Evolutionary conservation across 2,329 filamentous ascomycete genomes (phyloP), one percentile per base, ranked within the genome.

Genomic region (Penicillium vulpinum): DNA sequence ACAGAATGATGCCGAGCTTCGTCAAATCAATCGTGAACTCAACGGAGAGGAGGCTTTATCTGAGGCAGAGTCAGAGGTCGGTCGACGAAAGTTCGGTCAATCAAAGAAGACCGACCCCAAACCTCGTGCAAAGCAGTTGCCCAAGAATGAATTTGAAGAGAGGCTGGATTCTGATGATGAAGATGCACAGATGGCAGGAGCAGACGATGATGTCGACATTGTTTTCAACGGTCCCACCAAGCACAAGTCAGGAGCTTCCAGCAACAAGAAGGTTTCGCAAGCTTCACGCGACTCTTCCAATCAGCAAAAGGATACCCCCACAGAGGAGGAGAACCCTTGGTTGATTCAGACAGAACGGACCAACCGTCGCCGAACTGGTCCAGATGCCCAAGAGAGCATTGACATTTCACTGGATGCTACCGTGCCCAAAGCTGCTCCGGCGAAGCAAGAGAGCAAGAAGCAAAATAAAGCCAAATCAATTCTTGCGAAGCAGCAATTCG

Each of bases 1-100:
- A 61, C 84, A 86, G 56, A 97, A 97, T 64, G 90, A 96, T 66
- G 88, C 90, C 54, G 84, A 91, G 55, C 78, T 91, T 13, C 82
- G 78, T 71, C 81, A 86, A 64, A 84, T 97, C 47, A 83, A 87
- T 47, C 85, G 85, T 54, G 89, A 93, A 46, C 79, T 97, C 22
- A 80, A 80, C 48, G 82, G 81, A 2, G 83, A 84, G 40, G 86
- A 87, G 28, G 87, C 85, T 5, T 80, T 85, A 54, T 74, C 73
- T 5, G 70, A 74, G 35, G 78, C 78, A 8, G 81, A 79, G 2
- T 76, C 75, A 2, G 84, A 88, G 58, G 77, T 88, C 49, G 92
- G 92, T 13, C 86, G 93, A 57, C 73, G 74, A 62, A 75, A 74
- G 61, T 77, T 74, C 48, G 72, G 75, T 38, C 62, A 70, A 58